Percentiles rank a stretch among this genome's conserved stretches.
phyloP scores from a whole-genome alignment of 2,329 filamentous ascomycete genomes.

The Tympanopsis confertula region DNA sequence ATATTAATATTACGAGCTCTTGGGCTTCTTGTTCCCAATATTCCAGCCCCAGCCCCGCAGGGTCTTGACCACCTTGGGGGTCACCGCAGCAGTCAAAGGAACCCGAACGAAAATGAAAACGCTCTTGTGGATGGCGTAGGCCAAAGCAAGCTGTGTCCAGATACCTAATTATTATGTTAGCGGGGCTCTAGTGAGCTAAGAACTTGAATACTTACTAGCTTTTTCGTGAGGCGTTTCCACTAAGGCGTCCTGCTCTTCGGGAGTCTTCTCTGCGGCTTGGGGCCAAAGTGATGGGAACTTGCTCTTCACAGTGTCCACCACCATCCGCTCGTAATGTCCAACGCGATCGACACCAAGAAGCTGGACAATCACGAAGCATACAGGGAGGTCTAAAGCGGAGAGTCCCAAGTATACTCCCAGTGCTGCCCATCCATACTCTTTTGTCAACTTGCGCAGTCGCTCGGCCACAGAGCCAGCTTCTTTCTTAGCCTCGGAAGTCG shows the following conservation, averaged over 20 bases:
- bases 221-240: neutral
- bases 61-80: slow-evolving; percentile 55
- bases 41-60: slow-evolving; percentile 55
- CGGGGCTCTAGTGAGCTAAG: no score
- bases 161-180: neutral
- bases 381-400: slow-evolving; percentile 55
- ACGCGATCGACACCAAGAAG: slow-evolving; percentile 50
- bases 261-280: neutral
- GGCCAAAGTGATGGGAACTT: neutral
- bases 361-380: slow-evolving; percentile 55
- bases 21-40: slow-evolving; percentile 42
- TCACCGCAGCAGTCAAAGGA: slow-evolving; percentile 53
- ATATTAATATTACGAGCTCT: no score
- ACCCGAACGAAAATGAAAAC: slow-evolving; percentile 59
- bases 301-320: slow-evolving; percentile 16
- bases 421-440: slow-evolving; percentile 58
- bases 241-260: slow-evolving; percentile 1
- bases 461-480: slow-evolving; percentile 22
- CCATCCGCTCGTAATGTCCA: slow-evolving; percentile 35
- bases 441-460: slow-evolving; percentile 46
- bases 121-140: slow-evolving; percentile 60
- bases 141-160: slow-evolving; percentile 48
- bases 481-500: no score
- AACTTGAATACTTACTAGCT: neutral
- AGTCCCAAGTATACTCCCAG: slow-evolving; percentile 51